Evolutionary conservation across 495 filamentous ascomycete genomes (phyloP).

Genomic region (Massariosphaeria phaeospora): DNA sequence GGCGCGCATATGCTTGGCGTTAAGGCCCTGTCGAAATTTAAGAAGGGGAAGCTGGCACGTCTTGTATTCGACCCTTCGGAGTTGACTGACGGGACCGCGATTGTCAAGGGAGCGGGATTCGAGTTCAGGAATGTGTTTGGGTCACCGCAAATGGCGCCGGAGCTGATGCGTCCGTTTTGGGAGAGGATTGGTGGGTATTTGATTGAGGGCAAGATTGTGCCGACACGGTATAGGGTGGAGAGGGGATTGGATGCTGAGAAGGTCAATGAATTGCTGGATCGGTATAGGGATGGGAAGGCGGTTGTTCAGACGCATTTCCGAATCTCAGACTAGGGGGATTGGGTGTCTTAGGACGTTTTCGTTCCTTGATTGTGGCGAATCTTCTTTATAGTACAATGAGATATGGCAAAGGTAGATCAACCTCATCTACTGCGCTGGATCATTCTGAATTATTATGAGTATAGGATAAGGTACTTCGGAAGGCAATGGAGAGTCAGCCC

Average conservation of each 20-base stretch:
- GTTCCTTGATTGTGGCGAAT: too few species aligned
- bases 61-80: constrained; percentile 14
- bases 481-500: too few species aligned
- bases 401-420: too few species aligned
- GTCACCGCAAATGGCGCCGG: background rate
- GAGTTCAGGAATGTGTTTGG: constrained; percentile 22
- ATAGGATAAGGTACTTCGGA: too few species aligned
- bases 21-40: constrained; percentile 33
- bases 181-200: constrained; percentile 29
- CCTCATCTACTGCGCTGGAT: too few species aligned
- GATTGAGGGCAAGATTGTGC: constrained; percentile 28
- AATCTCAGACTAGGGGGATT: too few species aligned
- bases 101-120: constrained; percentile 32
- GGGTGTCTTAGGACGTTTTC: too few species aligned
- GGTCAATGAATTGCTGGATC: constrained; percentile 21
- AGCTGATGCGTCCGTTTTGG: constrained; percentile 26
- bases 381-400: too few species aligned
- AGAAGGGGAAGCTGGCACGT: constrained; percentile 35
- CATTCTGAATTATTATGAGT: too few species aligned
- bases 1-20: constrained; percentile 31
- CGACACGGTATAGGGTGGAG: constrained; percentile 12
- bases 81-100: constrained; percentile 16
- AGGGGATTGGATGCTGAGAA: constrained; percentile 22
- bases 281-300: constrained; percentile 24
- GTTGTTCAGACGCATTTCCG: constrained; percentile 12